phyloP scores from a whole-genome alignment of 2,329 filamentous ascomycete species.

The Paecilomyces sp. region DNA sequence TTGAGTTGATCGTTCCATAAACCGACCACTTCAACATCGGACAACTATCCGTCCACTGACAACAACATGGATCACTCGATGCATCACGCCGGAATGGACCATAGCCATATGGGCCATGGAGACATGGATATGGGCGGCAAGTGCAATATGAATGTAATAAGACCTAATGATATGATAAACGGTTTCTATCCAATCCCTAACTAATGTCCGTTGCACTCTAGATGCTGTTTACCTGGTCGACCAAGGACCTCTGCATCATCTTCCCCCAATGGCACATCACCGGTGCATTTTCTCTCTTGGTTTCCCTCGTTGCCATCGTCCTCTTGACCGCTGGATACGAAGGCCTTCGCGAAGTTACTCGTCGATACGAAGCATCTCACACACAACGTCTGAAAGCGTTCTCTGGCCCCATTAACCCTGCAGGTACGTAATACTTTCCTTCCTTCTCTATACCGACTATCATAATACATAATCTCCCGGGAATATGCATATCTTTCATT shows the following conservation, averaged over 20 bases:
- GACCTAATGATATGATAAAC: background rate
- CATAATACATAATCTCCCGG: background rate
- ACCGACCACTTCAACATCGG: background rate
- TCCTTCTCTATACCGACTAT: conserved; percentile 1
- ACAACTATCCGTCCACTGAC: background rate
- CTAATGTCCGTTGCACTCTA: conserved; percentile 29
- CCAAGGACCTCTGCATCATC: conserved; percentile 88
- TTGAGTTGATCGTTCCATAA: background rate
- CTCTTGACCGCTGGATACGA: conserved; percentile 89
- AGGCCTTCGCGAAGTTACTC: conserved; percentile 67
- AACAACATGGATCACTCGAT: conserved; percentile 30
- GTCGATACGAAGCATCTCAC: conserved; percentile 62
- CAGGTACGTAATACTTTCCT: conserved; percentile 22
- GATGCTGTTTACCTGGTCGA: conserved; percentile 99
- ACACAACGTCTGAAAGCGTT: conserved; percentile 44
- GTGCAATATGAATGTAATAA: conserved; percentile 85
- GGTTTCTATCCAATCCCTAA: conserved; percentile 1
- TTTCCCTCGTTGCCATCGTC: conserved; percentile 77
- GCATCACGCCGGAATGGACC: conserved; percentile 27
- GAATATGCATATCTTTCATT: background rate
- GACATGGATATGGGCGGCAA: conserved; percentile 54
- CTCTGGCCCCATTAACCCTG: conserved; percentile 23
- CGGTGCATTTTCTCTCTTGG: conserved; percentile 63
- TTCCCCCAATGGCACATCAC: conserved; percentile 86
- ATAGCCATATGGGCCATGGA: conserved; percentile 48